Evolutionary conservation across 2,329 filamentous ascomycete species (phyloP).

Genomic region (Fusarium pseudonygamai): DNA sequence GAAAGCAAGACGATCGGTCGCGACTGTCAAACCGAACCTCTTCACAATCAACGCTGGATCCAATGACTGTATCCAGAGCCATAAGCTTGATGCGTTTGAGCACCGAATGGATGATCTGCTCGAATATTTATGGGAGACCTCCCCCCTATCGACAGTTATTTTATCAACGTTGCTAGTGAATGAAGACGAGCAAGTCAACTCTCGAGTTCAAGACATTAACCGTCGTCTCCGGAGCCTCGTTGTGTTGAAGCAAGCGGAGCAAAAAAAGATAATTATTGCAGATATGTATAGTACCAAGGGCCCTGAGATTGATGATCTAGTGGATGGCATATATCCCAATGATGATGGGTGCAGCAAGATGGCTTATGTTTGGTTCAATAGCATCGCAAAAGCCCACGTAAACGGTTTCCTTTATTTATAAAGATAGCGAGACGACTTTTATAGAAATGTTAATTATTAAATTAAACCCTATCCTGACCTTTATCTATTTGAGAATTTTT

Average conservation of each 20-base stretch:
- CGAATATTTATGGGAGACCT: not conserved
- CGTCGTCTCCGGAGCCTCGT: not conserved
- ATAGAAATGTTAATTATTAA: accelerated
- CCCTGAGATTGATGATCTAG: not conserved
- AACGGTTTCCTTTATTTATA: accelerated
- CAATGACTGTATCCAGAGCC: not conserved
- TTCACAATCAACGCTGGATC: not conserved
- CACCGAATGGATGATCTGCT: not conserved
- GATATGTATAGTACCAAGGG: not conserved
- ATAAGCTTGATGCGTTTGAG: not conserved
- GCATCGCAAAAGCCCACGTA: not conserved
- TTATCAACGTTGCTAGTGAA: not conserved
- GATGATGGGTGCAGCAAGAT: not conserved
- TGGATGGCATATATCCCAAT: not conserved
- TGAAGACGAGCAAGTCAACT: not conserved
- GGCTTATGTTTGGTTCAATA: not conserved
- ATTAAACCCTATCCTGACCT: accelerated
- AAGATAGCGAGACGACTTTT: accelerated
- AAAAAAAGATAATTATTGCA: not conserved
- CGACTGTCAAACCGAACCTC: not conserved
- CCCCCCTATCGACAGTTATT: not conserved
- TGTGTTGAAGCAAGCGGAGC: not conserved
- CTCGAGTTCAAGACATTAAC: not conserved
- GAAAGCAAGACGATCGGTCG: not conserved
- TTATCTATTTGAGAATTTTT: not conserved